Base-by-base conservation (phyloP, 208 protist species). In the Herpetomonas tarakana region DNA sequence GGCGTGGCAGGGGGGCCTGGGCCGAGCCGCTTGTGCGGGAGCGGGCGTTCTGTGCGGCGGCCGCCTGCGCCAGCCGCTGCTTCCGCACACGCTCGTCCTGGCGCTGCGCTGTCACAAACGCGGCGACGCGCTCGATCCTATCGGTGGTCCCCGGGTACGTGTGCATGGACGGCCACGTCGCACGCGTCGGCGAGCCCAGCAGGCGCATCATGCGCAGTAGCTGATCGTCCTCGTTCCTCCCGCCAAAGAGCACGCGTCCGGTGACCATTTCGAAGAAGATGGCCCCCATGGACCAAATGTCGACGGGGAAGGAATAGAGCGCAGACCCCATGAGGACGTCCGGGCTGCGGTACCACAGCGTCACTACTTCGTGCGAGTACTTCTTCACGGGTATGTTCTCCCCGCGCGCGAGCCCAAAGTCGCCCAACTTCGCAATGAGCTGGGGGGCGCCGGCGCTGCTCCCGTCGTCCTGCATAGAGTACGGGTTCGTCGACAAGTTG, bases 221-320 rank as follows among this genome's bases (percentile, higher is more conserved):
- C 70, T 97, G 90, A 56, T 97, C 93, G 27, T 89, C 80, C 64
- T 98, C 96, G 35, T 80, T 83, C 38, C 68, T 72, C 4, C 93
- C 93, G 30, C 59, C 76, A 52, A 98, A 82, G 18, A 97, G 68
- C 24, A 94, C 87, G 14, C 76, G 83, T 53, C 88, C 80, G 24
- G 87, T 90, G 28, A 93, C 87, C 54, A 98, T 76, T 56, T 98
- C 94, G 25, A 91, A 93, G 70, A 98, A 97, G 29, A 98, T 97
- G 55, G 91, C 95, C 11, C 96, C 94, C 67, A 97, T 71, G 9
- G 92, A 93, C 94, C 93, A 98, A 24, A 98, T 87, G 56, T 98
- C 95, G 11, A 98, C 86, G 3, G 88, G 63, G 58, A 80, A 83
- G 28, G 73, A 78, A 66, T 97, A 94, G 27, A 93, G 65, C 18